phyloP scores from a whole-genome alignment of 306 rosid species.

The Chamaecrista fasciculata region DNA sequence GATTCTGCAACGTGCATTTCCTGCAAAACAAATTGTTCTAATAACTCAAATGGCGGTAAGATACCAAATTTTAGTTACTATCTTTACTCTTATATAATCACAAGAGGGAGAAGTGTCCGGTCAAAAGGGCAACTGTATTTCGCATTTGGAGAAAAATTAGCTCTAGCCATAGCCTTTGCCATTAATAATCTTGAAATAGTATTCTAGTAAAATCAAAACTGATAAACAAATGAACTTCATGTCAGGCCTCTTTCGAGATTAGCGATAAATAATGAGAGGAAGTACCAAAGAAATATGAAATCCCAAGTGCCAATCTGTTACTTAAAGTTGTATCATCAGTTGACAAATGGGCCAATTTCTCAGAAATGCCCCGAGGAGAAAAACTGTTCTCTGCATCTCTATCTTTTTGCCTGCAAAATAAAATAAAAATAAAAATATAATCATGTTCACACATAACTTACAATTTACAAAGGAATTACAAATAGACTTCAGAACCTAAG shows the following conservation, averaged over 20 bases:
- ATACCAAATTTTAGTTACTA: not conserved
- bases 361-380: constrained; percentile 60
- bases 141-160: not conserved
- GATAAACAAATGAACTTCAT: too few species aligned
- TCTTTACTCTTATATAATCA: not conserved
- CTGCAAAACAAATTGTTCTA: constrained; percentile 40
- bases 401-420: constrained; percentile 81
- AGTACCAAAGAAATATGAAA: constrained; percentile 84
- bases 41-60: constrained; percentile 1
- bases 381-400: constrained; percentile 60
- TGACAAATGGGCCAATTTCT: constrained; percentile 69
- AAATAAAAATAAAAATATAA: too few species aligned
- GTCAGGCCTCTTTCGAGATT: too few species aligned
- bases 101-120: not conserved
- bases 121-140: not conserved
- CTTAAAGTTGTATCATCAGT: constrained; percentile 65
- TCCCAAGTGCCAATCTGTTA: constrained; percentile 96
- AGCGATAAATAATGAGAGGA: constrained; percentile 10
- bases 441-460: constrained; percentile 18
- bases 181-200: too few species aligned
- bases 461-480: constrained; percentile 22
- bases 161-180: not conserved
- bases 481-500: constrained; percentile 24
- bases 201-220: too few species aligned
- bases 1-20: constrained; percentile 96